These are phyloP conservation scores for Colletotrichum noveboracense DNA, from an alignment of 2,329 filamentous ascomycete species.

Conservation along the genomic window DNA sequence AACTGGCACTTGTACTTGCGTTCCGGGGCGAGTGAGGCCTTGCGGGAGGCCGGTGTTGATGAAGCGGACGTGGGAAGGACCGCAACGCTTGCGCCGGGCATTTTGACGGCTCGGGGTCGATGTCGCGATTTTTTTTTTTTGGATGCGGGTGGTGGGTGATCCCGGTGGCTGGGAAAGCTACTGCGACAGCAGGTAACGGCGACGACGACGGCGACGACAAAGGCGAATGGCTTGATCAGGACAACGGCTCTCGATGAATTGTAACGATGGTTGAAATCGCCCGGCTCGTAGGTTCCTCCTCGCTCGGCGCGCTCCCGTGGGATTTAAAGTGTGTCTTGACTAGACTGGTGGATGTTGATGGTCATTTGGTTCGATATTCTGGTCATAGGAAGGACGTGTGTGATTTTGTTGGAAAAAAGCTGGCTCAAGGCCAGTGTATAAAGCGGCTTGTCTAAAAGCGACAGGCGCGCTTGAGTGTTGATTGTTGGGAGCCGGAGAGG, in stretches of 20 bases:
- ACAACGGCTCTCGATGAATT: constrained; percentile 34
- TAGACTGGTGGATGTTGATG: constrained; percentile 28
- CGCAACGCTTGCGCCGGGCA: constrained; percentile 75
- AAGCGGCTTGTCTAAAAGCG: constrained; percentile 20
- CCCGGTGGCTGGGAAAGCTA: constrained; percentile 17
- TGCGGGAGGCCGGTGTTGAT: constrained; percentile 76
- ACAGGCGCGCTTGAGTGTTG: constrained; percentile 22
- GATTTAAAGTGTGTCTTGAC: constrained; percentile 71
- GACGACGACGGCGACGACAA: constrained; percentile 26
- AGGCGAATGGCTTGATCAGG: constrained; percentile 32
- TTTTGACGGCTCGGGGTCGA: constrained; percentile 51
- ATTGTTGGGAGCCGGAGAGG: constrained; percentile 36
- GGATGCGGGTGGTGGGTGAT: constrained; percentile 22
- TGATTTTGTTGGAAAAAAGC: constrained; percentile 29
- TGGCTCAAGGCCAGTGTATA: constrained; percentile 16
- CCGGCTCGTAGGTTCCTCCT: constrained; percentile 44
- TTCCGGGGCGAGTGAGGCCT: constrained; percentile 80
- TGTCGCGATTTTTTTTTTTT: constrained; percentile 26
- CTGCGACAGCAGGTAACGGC: constrained; percentile 24
- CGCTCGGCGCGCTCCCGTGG: constrained; percentile 70
- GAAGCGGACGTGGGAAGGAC: constrained; percentile 67
- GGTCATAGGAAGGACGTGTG: constrained; percentile 27
- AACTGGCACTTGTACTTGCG: constrained; percentile 99
- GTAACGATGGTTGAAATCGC: constrained; percentile 67
- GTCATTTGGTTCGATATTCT: constrained; percentile 27